Conservation (phyloP, 257 asterid genomes). For the Prunella vulgaris region DNA sequence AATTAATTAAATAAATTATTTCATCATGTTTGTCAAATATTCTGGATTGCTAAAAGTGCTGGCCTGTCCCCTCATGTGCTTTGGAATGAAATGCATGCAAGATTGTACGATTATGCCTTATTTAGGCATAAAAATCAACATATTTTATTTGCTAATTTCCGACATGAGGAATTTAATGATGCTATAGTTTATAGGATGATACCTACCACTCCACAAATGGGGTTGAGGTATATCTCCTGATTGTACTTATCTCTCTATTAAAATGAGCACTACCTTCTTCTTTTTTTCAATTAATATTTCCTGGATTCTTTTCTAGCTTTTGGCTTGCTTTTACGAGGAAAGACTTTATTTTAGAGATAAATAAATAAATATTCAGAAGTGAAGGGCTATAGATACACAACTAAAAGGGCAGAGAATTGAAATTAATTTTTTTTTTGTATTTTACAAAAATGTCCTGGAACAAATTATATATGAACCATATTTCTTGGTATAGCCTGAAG, state of each 20-base stretch:
- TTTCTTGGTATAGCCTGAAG: too few relatives aligned
- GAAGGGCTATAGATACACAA: not conserved
- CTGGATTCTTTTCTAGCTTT: not conserved
- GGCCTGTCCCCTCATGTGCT: conserved; percentile 25
- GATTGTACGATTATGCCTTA: conserved; percentile 13
- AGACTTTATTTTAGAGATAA: not conserved
- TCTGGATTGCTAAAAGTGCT: conserved; percentile 27
- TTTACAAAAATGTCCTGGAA: not conserved
- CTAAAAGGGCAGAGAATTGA: not conserved
- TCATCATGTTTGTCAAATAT: not conserved
- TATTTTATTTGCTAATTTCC: conserved; percentile 31
- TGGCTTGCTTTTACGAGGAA: not conserved
- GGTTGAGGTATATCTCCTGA: conserved; percentile 32
- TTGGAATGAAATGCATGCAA: conserved; percentile 14
- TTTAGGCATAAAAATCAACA: not conserved
- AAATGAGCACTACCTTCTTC: conserved; percentile 17
- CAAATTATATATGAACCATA: not conserved
- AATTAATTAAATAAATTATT: not conserved
- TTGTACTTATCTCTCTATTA: conserved; percentile 29
- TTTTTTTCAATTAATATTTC: conserved; percentile 11
- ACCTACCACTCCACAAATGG: conserved; percentile 33
- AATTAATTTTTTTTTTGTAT: too few relatives aligned
- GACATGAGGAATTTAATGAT: conserved; percentile 43
- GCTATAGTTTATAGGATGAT: conserved; percentile 29
- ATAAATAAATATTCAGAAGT: not conserved